Evolutionary conservation across 140 eudicot species (phyloP).

Genomic region (Anethum foeniculum): DNA sequence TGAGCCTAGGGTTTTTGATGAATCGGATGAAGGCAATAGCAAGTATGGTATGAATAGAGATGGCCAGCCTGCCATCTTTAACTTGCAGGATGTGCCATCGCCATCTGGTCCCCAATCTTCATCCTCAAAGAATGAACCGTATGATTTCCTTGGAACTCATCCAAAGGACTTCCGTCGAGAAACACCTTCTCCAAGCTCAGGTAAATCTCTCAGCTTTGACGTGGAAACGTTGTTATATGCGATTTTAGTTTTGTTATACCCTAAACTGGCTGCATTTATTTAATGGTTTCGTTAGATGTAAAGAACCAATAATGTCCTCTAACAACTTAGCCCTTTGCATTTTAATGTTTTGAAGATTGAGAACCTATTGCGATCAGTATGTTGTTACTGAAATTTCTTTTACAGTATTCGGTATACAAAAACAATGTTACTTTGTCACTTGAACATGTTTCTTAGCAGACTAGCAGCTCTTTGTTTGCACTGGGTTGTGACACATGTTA

Average conservation of each 20-base stretch:
- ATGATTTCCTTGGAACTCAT: slow-evolving; percentile 38
- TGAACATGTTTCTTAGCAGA: background rate
- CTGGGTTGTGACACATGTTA: background rate
- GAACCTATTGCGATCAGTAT: background rate
- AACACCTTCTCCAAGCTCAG: slow-evolving; percentile 82
- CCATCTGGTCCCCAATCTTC: slow-evolving; percentile 69
- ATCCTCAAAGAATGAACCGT: slow-evolving; percentile 29
- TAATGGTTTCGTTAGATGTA: background rate
- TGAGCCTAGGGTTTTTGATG: slow-evolving; percentile 56
- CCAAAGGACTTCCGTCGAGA: slow-evolving; percentile 39
- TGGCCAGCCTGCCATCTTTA: slow-evolving; percentile 40
- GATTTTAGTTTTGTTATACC: background rate
- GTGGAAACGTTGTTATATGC: background rate
- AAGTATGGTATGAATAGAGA: slow-evolving; percentile 39
- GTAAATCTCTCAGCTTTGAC: slow-evolving; percentile 22
- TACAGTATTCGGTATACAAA: background rate
- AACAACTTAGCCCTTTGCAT: background rate
- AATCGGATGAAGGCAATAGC: slow-evolving; percentile 22
- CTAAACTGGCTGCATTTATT: background rate
- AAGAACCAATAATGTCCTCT: background rate
- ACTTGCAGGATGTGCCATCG: slow-evolving; percentile 48
- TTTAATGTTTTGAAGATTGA: background rate
- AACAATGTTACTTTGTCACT: background rate
- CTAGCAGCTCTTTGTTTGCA: background rate
- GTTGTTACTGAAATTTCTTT: background rate